These are phyloP conservation scores for Pyrenochaeta sp. DNA, from an alignment of 2,329 filamentous ascomycete genomes.

Conservation along the genomic window DNA sequence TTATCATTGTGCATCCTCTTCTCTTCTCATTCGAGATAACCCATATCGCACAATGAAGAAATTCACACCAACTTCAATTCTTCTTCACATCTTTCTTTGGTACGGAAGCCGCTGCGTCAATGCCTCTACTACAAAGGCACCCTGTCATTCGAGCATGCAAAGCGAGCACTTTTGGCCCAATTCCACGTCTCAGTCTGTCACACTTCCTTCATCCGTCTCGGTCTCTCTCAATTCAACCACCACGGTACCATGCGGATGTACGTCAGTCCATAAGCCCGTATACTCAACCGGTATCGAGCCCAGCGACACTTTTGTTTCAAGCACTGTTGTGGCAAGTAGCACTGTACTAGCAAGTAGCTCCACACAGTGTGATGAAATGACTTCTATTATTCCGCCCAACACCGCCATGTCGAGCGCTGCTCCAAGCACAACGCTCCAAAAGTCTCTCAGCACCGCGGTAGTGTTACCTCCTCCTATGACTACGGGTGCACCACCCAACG, in stretches of 20 bases:
- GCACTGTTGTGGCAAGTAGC: too few species aligned
- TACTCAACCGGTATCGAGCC: neutral
- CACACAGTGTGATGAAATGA: too few species aligned
- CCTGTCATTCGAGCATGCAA: neutral
- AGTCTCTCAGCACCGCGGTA: too few species aligned
- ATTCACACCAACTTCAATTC: neutral
- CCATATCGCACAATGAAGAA: neutral
- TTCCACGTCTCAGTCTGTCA: neutral
- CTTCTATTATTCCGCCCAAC: too few species aligned
- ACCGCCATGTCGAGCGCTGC: too few species aligned
- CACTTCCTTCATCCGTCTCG: neutral
- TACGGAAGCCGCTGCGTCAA: neutral
- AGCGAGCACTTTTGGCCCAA: neutral
- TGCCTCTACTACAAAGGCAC: neutral
- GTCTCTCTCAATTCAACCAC: neutral
- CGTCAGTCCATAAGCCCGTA: neutral
- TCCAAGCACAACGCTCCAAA: too few species aligned
- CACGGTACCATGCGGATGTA: neutral
- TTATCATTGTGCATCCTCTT: neutral
- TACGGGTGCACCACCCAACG: too few species aligned
- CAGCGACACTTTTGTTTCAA: neutral
- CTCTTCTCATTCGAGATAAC: too few species aligned
- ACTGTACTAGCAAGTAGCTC: too few species aligned
- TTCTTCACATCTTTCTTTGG: neutral
- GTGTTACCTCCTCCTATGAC: too few species aligned